Evolutionary conservation across 495 filamentous ascomycete species (phyloP).

Genomic region (Terfezia claveryi): DNA sequence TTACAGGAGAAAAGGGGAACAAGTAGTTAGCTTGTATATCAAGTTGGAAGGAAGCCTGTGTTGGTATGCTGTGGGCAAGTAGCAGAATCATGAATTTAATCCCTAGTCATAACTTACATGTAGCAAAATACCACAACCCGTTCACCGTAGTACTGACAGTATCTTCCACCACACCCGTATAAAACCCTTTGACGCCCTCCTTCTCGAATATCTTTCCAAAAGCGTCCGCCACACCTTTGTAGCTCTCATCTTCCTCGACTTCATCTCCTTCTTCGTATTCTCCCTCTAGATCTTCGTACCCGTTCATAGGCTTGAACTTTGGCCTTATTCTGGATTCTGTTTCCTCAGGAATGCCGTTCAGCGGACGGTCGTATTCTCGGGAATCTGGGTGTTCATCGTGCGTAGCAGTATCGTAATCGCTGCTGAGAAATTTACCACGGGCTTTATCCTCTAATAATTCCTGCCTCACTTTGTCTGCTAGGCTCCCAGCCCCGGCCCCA

Average conservation of each 20-base stretch:
- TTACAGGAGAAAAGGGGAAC: background rate
- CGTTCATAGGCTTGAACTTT: background rate
- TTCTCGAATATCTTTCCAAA: constrained; percentile 45
- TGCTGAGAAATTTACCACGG: background rate
- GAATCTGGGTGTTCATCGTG: background rate
- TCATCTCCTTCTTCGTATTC: constrained; percentile 9
- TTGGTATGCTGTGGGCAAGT: no score
- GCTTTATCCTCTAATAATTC: background rate
- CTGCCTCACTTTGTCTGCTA: background rate
- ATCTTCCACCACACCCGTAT: constrained; percentile 50
- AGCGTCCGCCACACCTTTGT: constrained; percentile 43
- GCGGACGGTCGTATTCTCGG: background rate
- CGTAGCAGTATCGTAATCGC: background rate
- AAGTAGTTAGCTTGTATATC: background rate
- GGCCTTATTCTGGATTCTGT: constrained; percentile 10
- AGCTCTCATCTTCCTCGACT: constrained; percentile 24
- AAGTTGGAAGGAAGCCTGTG: no score
- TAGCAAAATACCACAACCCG: constrained; percentile 18
- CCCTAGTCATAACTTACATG: constrained; percentile 9
- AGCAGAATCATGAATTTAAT: background rate
- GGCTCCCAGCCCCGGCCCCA: background rate
- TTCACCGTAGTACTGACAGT: constrained; percentile 39
- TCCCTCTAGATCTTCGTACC: background rate
- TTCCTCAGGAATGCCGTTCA: background rate
- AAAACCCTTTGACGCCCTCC: constrained; percentile 51